Conservation (phyloP, 169 alveolate genomes). For the Cryptosporidium felis region DNA sequence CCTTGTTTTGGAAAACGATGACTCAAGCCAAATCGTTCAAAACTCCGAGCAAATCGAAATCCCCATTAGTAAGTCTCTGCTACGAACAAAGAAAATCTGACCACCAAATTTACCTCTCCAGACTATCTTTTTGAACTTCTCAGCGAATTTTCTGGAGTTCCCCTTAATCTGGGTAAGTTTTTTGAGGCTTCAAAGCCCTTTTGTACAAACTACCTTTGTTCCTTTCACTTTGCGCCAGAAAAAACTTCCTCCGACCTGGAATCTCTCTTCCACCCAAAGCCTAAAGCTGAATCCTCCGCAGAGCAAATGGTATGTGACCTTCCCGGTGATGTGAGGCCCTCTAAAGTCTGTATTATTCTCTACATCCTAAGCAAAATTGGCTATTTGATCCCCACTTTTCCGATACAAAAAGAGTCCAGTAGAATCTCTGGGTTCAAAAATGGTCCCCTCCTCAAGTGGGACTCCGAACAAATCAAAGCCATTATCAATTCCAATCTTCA, state of each 20-base stretch:
- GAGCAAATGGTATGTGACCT: too few species aligned
- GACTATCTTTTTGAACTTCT: conserved; percentile 41
- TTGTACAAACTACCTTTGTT: too few species aligned
- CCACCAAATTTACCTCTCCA: not conserved
- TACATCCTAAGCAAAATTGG: conserved; percentile 20
- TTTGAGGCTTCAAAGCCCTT: too few species aligned
- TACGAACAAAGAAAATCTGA: not conserved
- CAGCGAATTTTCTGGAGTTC: conserved; percentile 20
- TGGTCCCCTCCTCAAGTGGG: conserved; percentile 58
- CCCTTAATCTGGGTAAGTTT: conserved; percentile 13
- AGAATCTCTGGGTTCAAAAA: conserved; percentile 27
- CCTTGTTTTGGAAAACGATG: not conserved
- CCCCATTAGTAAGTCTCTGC: conserved; percentile 8
- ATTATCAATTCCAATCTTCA: not conserved
- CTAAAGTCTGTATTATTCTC: conserved; percentile 2
- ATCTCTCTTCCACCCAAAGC: not conserved
- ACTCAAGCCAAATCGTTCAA: not conserved
- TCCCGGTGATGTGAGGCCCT: not conserved
- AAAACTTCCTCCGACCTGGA: not conserved
- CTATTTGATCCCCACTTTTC: conserved; percentile 13
- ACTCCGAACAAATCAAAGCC: not conserved
- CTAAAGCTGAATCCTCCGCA: too few species aligned
- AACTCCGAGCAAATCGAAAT: conserved; percentile 28
- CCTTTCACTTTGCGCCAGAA: not conserved
- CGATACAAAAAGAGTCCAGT: not conserved